phyloP scores from a whole-genome alignment of 768 basidiomycete genomes.

The Mycena leptocephala region DNA sequence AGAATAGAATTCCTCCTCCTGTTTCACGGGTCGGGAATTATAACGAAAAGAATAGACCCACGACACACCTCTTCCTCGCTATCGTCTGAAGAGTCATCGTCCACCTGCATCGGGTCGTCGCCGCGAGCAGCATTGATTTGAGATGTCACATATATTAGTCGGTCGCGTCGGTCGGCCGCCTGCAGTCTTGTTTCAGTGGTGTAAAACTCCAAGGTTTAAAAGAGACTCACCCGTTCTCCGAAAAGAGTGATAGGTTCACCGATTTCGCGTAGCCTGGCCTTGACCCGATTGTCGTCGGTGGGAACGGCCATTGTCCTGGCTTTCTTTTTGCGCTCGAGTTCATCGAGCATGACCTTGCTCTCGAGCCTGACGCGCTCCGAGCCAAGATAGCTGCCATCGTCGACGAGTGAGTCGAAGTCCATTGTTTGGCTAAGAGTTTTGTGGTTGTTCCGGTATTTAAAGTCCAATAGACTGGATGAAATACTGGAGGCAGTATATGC shows the following conservation, averaged over 20 bases:
- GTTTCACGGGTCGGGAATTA: constrained; percentile 22
- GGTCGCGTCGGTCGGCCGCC: constrained; percentile 97
- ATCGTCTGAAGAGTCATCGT: constrained; percentile 78
- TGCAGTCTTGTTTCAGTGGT: constrained; percentile 47
- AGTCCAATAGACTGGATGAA: background rate
- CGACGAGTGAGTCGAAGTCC: constrained; percentile 84
- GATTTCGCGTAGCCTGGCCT: constrained; percentile 90
- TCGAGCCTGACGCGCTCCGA: constrained; percentile 84
- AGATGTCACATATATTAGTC: constrained; percentile 94
- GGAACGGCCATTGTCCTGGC: constrained; percentile 95
- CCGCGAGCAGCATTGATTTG: constrained; percentile 94
- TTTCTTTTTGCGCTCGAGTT: constrained; percentile 98
- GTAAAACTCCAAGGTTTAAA: constrained; percentile 4
- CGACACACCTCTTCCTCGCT: constrained; percentile 82
- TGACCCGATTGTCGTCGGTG: constrained; percentile 96
- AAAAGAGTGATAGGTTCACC: constrained; percentile 98
- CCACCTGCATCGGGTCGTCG: constrained; percentile 83
- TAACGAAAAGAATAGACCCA: background rate
- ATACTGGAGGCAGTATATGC: too few species aligned
- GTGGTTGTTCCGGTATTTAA: constrained; percentile 23
- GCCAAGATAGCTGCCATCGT: constrained; percentile 84
- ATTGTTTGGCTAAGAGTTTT: constrained; percentile 52
- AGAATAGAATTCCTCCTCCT: constrained; percentile 98
- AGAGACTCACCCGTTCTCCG: constrained; percentile 91
- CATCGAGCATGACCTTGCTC: constrained; percentile 92